A percentile compares a stretch with the other conserved stretches of the same genome.
These are phyloP conservation scores for Xanthoconium stramineum DNA, from an alignment of 768 basidiomycete species.

Conservation along the genomic window DNA sequence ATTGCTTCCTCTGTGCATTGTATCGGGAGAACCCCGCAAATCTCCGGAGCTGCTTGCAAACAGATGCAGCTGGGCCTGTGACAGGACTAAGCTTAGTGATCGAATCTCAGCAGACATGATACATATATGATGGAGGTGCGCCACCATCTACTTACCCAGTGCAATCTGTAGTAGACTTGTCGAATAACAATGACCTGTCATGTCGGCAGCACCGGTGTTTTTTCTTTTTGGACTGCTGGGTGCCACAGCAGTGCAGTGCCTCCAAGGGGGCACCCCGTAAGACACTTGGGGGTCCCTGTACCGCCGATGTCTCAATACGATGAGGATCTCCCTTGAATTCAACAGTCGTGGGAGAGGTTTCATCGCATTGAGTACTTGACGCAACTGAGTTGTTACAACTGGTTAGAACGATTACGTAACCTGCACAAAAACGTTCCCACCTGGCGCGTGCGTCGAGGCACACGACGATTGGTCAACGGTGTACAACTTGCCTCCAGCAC, in stretches of 20 bases:
- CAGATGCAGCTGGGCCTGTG: neutral
- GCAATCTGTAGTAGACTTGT: neutral
- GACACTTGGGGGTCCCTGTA: neutral
- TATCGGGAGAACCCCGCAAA: neutral
- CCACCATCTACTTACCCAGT: neutral
- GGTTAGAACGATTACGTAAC: slow-evolving; percentile 11
- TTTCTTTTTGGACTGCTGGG: neutral
- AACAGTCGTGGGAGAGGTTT: slow-evolving; percentile 6
- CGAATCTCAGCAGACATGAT: slow-evolving; percentile 7
- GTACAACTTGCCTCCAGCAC: neutral
- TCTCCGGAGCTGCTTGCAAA: slow-evolving; percentile 7
- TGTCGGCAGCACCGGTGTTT: neutral
- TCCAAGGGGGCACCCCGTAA: neutral
- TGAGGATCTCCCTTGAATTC: neutral
- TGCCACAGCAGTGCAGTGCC: neutral
- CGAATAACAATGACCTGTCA: neutral
- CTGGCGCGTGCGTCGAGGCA: slow-evolving; percentile 9
- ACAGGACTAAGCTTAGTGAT: slow-evolving; percentile 7
- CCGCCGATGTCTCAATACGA: neutral
- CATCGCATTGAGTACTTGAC: neutral
- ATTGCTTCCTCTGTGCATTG: neutral
- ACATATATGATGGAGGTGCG: slow-evolving; percentile 2
- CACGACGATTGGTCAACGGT: neutral
- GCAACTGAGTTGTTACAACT: slow-evolving; percentile 10
- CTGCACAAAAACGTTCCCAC: neutral